Percentiles rank a stretch among this genome's conserved stretches.
phyloP scores from a whole-genome alignment of 176 grass and related monocot species.

The Oryza australiensis region DNA sequence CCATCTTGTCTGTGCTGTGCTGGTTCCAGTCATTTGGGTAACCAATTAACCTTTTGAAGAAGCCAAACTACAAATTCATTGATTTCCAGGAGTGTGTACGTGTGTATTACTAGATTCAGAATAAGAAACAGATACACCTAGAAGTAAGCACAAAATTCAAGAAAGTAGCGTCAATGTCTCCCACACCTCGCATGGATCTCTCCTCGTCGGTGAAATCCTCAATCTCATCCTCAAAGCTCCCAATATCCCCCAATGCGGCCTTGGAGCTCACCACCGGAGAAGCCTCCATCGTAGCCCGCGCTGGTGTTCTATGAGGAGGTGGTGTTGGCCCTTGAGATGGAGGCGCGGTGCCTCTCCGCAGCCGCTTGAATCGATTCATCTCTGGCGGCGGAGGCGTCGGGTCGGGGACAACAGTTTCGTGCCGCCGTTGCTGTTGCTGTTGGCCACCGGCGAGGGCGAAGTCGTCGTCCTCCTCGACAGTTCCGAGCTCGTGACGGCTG shows the following conservation, averaged over 20 bases:
- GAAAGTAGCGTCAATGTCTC: neutral
- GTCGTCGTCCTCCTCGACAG: slow-evolving; percentile 35
- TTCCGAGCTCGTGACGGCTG: neutral
- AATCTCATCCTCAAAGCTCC: slow-evolving; percentile 60
- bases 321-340: slow-evolving; percentile 17
- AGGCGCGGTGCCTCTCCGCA: slow-evolving; percentile 48
- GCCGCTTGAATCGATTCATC: slow-evolving; percentile 42
- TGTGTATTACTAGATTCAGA: neutral
- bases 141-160: slow-evolving; percentile 6
- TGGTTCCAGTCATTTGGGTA: neutral
- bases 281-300: neutral
- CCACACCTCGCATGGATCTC: slow-evolving; percentile 33
- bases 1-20: no score
- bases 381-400: neutral
- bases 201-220: slow-evolving; percentile 66
- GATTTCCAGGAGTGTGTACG: neutral
- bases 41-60: neutral
- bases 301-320: slow-evolving; percentile 9
- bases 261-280: slow-evolving; percentile 20
- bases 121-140: neutral
- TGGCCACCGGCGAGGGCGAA: slow-evolving; percentile 4
- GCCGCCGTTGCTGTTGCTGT: neutral
- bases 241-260: neutral
- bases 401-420: neutral
- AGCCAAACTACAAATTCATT: neutral